A percentile compares a stretch with the other conserved stretches of the same genome.
Conservation (phyloP, 2,329 filamentous ascomycete genomes). For the Colletotrichum sansevieriae region DNA sequence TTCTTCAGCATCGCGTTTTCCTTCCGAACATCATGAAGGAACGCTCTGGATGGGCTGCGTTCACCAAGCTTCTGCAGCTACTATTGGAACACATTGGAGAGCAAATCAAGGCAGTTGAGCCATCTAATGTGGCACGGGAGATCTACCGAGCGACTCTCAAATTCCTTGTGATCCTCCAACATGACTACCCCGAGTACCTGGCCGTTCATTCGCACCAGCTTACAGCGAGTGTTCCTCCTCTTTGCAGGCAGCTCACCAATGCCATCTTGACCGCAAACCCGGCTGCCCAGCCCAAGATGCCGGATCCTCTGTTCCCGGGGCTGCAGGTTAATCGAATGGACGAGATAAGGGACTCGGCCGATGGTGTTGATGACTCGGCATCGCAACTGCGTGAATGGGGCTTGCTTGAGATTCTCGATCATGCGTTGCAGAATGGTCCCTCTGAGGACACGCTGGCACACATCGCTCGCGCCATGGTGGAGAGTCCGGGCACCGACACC, state of each 20-base stretch:
- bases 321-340: conserved; percentile 83
- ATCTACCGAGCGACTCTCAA: conserved; percentile 88
- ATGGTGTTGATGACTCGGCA: conserved; percentile 73
- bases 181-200: conserved; percentile 95
- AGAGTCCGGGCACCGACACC: conserved; percentile 68
- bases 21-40: conserved; percentile 79
- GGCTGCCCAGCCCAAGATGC: conserved; percentile 74
- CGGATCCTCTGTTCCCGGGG: conserved; percentile 79
- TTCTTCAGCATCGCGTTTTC: conserved; percentile 88
- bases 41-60: conserved; percentile 80
- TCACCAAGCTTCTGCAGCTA: conserved; percentile 79
- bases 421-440: conserved; percentile 70
- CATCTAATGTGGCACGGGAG: conserved; percentile 79
- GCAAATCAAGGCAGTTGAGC: conserved; percentile 79
- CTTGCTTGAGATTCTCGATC: conserved; percentile 71
- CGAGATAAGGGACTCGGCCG: conserved; percentile 77
- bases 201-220: conserved; percentile 88
- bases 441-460: conserved; percentile 81
- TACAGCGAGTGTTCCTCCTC: conserved; percentile 83
- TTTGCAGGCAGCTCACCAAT: conserved; percentile 90
- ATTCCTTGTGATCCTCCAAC: conserved; percentile 86
- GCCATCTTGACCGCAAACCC: conserved; percentile 87
- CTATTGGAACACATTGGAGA: conserved; percentile 82
- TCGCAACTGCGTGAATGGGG: conserved; percentile 66
- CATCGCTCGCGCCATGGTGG: conserved; percentile 79